Percentiles rank a stretch among this genome's conserved stretches.
These are phyloP conservation scores for Trichoderma sp. DNA, from an alignment of 2,329 filamentous ascomycete genomes.

Conservation along the genomic window DNA sequence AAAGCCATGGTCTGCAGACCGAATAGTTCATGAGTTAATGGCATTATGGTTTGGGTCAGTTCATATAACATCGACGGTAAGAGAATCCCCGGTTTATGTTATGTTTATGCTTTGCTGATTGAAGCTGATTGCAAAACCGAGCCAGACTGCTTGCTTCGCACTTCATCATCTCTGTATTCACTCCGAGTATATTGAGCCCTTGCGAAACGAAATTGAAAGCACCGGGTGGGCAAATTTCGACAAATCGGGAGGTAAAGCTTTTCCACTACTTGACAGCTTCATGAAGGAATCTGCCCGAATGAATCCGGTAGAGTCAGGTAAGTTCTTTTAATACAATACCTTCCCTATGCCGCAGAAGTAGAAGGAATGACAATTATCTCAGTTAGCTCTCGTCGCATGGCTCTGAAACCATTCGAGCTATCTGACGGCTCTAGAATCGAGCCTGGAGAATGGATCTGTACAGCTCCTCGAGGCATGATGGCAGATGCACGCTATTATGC, in stretches of 20 bases:
- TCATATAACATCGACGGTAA: slow-evolving; percentile 6
- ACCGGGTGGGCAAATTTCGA: background rate
- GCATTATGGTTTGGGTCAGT: slow-evolving; percentile 3
- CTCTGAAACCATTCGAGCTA: background rate
- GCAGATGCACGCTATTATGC: background rate
- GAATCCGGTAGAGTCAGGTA: slow-evolving; percentile 5
- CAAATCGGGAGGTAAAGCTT: background rate
- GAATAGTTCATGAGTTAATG: slow-evolving; percentile 6
- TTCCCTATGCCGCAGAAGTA: too few species aligned
- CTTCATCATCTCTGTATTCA: background rate
- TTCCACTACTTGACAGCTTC: slow-evolving; percentile 1
- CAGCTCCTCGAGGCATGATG: slow-evolving; percentile 3
- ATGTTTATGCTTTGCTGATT: background rate
- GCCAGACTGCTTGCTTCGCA: slow-evolving; percentile 1
- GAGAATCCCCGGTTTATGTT: background rate
- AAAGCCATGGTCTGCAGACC: background rate
- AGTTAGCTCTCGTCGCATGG: slow-evolving; percentile 13
- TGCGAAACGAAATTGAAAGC: background rate
- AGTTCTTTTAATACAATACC: background rate
- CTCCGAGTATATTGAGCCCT: background rate
- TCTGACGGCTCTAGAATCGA: slow-evolving; percentile 1
- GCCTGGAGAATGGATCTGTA: slow-evolving; percentile 6
- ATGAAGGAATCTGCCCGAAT: slow-evolving; percentile 9
- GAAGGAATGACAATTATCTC: background rate
- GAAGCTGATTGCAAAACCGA: background rate